Conservation (phyloP, 2,329 filamentous ascomycete species). For the Colletotrichum paranaense region DNA sequence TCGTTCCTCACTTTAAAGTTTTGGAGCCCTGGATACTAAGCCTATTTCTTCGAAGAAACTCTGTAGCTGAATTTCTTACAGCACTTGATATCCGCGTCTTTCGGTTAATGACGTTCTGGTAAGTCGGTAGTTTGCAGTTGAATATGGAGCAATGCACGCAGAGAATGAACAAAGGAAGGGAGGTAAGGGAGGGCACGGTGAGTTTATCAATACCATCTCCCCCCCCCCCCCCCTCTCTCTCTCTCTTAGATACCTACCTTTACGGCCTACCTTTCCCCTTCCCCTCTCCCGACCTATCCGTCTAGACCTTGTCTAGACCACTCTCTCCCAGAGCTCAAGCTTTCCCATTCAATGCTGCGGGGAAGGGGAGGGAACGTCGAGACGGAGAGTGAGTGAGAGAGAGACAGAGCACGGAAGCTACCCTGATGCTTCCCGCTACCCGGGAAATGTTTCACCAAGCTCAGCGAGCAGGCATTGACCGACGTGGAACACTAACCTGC, state of each 20-base stretch:
- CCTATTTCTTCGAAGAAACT: neutral
- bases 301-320: neutral
- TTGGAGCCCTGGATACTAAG: neutral
- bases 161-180: neutral
- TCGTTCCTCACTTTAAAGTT: neutral
- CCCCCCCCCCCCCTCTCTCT: neutral
- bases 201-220: conserved; percentile 18
- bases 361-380: neutral
- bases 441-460: conserved; percentile 20
- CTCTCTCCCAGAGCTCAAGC: conserved; percentile 6
- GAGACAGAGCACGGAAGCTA: neutral
- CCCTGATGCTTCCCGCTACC: conserved; percentile 21
- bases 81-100: neutral
- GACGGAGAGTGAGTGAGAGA: neutral
- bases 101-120: neutral
- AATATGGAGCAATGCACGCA: neutral
- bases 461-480: conserved; percentile 2
- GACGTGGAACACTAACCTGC: neutral
- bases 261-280: neutral
- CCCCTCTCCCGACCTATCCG: neutral
- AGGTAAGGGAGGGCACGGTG: neutral
- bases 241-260: neutral
- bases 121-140: neutral
- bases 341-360: conserved; percentile 12
- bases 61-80: neutral